These are phyloP conservation scores for Trichoderma erinaceum DNA, from an alignment of 495 filamentous ascomycete genomes.

Conservation along the genomic window DNA sequence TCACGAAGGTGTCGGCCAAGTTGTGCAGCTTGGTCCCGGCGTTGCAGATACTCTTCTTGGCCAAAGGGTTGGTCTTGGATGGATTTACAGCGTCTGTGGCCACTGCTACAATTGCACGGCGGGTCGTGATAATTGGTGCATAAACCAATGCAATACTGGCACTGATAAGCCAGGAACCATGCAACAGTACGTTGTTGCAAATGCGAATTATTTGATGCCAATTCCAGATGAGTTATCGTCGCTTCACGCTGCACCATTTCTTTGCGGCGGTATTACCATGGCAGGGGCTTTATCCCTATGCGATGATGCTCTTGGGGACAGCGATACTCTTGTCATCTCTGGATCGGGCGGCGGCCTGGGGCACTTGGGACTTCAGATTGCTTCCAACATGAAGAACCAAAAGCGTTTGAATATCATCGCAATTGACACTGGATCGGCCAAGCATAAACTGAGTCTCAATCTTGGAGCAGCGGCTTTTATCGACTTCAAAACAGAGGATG, in stretches of 20 bases:
- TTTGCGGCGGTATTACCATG: slow-evolving; percentile 3
- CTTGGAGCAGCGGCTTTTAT: not conserved
- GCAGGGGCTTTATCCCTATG: not conserved
- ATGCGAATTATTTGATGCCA: slow-evolving; percentile 2
- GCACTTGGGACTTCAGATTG: slow-evolving; percentile 1
- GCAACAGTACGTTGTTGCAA: slow-evolving; percentile 5
- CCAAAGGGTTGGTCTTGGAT: not conserved
- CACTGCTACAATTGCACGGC: slow-evolving; percentile 8
- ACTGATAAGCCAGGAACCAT: slow-evolving; percentile 9
- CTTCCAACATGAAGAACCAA: not conserved
- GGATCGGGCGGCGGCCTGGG: slow-evolving; percentile 8
- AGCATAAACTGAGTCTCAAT: not conserved
- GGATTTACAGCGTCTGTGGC: slow-evolving; percentile 7
- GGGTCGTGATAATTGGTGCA: slow-evolving; percentile 4
- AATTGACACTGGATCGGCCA: not conserved
- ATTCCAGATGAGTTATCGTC: slow-evolving; percentile 1
- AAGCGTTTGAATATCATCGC: not conserved
- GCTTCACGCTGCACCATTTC: slow-evolving; percentile 5
- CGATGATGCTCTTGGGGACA: not conserved
- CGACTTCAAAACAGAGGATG: not conserved
- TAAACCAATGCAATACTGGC: not conserved
- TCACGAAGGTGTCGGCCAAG: not conserved
- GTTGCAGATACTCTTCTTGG: not conserved
- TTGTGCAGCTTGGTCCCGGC: not conserved
- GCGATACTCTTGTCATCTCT: not conserved